A percentile compares a stretch with the other conserved stretches of the same genome.
phyloP scores from a whole-genome alignment of 2,329 filamentous ascomycete species.

The Pleurostoma richardsiae region DNA sequence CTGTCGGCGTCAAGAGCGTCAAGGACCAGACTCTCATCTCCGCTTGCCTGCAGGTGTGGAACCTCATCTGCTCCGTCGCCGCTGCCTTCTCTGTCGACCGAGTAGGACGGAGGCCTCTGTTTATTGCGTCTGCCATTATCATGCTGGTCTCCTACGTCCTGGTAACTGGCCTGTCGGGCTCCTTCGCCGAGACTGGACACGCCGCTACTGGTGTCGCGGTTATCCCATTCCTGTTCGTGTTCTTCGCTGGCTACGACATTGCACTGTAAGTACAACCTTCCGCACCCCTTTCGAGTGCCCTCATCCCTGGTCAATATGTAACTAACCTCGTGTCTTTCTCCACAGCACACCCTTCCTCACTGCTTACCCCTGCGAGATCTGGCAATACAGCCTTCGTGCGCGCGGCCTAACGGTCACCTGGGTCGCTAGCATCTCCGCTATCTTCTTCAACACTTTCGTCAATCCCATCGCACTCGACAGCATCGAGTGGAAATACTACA shows the following conservation, averaged over 20 bases:
- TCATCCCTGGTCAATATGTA: too few species aligned
- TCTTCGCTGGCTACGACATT: constrained; percentile 32
- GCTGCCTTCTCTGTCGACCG: constrained; percentile 4
- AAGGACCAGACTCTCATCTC: constrained; percentile 8
- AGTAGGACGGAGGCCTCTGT: constrained; percentile 32
- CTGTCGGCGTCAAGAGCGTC: constrained; percentile 4
- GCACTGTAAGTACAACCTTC: constrained; percentile 11
- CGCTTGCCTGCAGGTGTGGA: constrained; percentile 9
- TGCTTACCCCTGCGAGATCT: constrained; percentile 38
- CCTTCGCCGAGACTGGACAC: constrained; percentile 23
- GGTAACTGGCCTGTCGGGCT: constrained; percentile 32
- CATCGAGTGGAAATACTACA: constrained; percentile 15
- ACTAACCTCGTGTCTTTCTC: background rate
- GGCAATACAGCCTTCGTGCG: constrained; percentile 41
- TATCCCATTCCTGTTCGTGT: constrained; percentile 32
- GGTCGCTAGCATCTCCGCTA: constrained; percentile 5
- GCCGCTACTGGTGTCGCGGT: constrained; percentile 25
- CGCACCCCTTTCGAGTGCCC: background rate
- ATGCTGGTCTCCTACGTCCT: constrained; percentile 38
- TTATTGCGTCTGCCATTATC: constrained; percentile 30
- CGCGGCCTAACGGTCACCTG: constrained; percentile 32
- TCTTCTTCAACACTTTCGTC: constrained; percentile 11
- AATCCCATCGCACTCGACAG: constrained; percentile 13
- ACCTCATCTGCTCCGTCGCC: constrained; percentile 5
- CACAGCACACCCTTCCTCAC: constrained; percentile 18